Conservation (phyloP, 2,329 filamentous ascomycete genomes). For the Parastagonospora avenae region DNA sequence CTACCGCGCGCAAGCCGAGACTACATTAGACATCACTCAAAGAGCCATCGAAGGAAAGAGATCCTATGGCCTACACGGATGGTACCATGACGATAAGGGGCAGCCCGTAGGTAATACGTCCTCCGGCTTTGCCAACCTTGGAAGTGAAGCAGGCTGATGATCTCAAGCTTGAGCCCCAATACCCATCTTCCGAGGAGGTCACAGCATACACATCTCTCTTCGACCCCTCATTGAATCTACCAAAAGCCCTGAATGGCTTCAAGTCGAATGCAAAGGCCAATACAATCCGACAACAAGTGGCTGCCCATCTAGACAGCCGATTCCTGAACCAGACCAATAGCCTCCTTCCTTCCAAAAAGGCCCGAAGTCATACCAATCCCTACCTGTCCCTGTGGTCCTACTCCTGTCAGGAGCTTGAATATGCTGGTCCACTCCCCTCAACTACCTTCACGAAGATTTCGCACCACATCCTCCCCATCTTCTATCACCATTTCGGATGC, state of each 20-base stretch:
- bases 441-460: conserved; percentile 60
- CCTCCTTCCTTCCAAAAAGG: conserved; percentile 46
- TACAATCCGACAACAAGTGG: conserved; percentile 63
- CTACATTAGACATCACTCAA: conserved; percentile 57
- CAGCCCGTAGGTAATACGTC: conserved; percentile 28
- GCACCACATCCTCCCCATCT: conserved; percentile 72
- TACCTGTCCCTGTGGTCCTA: conserved; percentile 72
- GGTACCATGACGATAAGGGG: conserved; percentile 55
- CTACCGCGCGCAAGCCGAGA: conserved; percentile 58
- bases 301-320: conserved; percentile 61
- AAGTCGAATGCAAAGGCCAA: conserved; percentile 68
- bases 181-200: conserved; percentile 57
- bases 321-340: conserved; percentile 48
- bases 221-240: conserved; percentile 62
- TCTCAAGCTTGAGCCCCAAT: conserved; percentile 20
- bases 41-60: conserved; percentile 54
- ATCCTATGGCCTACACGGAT: conserved; percentile 55
- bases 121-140: neutral
- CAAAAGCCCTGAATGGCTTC: conserved; percentile 67
- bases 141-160: neutral
- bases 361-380: conserved; percentile 63
- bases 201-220: conserved; percentile 72
- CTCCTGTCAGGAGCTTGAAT: conserved; percentile 67
- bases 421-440: conserved; percentile 64
- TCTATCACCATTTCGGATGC: conserved; percentile 82